Percentiles rank a stretch among this genome's conserved stretches.
These are phyloP conservation scores for Scedosporium minutisporum DNA, from an alignment of 2,329 filamentous ascomycete species.

Conservation along the genomic window DNA sequence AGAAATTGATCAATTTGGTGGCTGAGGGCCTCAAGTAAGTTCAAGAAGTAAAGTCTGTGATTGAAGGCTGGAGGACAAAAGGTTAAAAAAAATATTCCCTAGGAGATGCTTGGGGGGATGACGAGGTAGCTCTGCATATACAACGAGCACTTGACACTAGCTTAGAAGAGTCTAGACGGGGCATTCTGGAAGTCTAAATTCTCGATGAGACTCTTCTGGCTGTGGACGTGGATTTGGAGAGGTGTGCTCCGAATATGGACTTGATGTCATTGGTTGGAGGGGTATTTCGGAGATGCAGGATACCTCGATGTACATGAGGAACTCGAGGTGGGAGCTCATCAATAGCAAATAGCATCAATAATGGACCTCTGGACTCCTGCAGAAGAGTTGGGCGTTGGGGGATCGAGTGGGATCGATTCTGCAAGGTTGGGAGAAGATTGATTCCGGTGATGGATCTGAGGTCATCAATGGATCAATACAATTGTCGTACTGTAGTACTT, in stretches of 20 bases:
- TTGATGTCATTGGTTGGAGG: slow-evolving; percentile 1
- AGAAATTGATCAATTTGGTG: background rate
- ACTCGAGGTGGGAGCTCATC: background rate
- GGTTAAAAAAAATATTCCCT: background rate
- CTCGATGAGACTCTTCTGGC: background rate
- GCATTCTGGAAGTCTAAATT: slow-evolving; percentile 1
- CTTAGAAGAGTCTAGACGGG: background rate
- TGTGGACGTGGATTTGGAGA: too few relatives aligned
- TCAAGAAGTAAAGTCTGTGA: too few relatives aligned
- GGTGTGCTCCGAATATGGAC: slow-evolving; percentile 2
- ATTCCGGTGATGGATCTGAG: too few relatives aligned
- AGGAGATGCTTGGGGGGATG: background rate
- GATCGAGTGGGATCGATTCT: too few relatives aligned
- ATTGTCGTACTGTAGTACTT: background rate
- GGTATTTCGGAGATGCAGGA: background rate
- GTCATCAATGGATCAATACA: background rate
- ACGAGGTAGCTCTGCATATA: background rate
- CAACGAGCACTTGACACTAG: background rate
- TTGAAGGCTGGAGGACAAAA: background rate
- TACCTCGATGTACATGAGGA: background rate
- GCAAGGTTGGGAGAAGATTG: too few relatives aligned
- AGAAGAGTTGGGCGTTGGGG: too few relatives aligned
- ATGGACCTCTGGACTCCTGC: too few relatives aligned
- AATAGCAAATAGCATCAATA: too few relatives aligned
- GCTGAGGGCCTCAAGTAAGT: too few relatives aligned